Base-by-base conservation (phyloP, 1,284 basidiomycete species). In the Ganoderma meredithae region DNA sequence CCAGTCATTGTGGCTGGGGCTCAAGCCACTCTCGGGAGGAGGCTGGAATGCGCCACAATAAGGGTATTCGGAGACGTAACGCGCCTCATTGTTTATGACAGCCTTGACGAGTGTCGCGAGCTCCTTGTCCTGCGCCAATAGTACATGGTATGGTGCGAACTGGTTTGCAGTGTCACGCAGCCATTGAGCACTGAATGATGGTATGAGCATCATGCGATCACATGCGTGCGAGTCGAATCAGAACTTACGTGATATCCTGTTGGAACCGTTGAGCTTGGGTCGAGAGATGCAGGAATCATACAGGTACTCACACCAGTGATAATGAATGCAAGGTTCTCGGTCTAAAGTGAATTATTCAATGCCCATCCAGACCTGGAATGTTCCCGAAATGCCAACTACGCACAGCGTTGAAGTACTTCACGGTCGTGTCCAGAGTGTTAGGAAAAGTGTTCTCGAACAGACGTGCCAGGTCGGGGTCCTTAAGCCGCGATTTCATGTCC, bases 1-100 rank as follows among this genome's bases (percentile, higher is more conserved):
- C 83, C 85, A 93, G 68, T 80, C 80, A 64, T 93, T 93, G 71
- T 88, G 82, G 6, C 87, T 84, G 0, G 88, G 87, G 0, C 81
- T 74, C 43, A 93, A 79, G 7, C 88, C 87, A 69, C 90, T 92
- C 74, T 93, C 90, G 0, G 88, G 86, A 17, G 92, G 92, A 62
- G 91, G 90, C 72, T 93, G 91, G 79, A 93, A 93, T 22, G 91
- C 85, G 47, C 91, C 82, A 81, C 91, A 93, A 76, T 93, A 93
- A 1, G 92, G 92, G 75, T 90, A 88, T 72, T 90, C 79, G 4
- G 89, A 82, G 25, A 93, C 87, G 77, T 93, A 93, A 55, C 90
- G 85, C 19, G 91, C 90, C 78, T 93, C 91, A 63, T 89, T 92
- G 73, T 93, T 91, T 72, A 93, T 92, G 60, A 93, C 88, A 9